Conservation (phyloP, 1,284 basidiomycete genomes). For the Heterobasidion parviporum region DNA sequence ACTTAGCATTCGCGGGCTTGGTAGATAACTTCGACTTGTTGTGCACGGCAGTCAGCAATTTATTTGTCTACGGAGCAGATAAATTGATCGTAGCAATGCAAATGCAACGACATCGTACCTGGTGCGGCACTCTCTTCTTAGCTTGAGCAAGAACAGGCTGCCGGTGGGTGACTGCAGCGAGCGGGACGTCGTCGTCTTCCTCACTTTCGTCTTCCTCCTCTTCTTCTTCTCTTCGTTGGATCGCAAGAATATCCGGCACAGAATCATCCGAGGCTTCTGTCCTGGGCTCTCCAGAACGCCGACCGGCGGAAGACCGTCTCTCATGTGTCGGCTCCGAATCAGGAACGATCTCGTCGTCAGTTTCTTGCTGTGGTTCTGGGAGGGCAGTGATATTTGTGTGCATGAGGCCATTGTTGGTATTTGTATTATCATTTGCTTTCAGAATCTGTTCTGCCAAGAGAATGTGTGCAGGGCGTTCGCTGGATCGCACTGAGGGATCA, state of each 20-base stretch:
- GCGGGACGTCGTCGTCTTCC: slow-evolving; percentile 19
- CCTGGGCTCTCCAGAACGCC: background rate
- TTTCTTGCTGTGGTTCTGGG: background rate
- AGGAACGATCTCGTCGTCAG: slow-evolving; percentile 34
- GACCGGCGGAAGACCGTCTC: background rate
- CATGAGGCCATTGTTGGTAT: background rate
- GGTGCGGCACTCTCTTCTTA: background rate
- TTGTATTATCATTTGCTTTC: background rate
- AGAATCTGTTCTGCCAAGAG: background rate
- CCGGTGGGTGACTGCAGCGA: background rate
- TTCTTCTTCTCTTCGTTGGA: slow-evolving; percentile 2
- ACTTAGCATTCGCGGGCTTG: background rate
- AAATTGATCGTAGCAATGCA: too few relatives aligned
- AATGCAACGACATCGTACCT: background rate
- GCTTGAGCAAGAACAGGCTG: background rate
- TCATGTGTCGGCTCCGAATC: slow-evolving; percentile 28
- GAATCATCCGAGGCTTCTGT: background rate
- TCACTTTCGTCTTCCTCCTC: slow-evolving; percentile 25
- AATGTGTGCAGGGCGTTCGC: background rate
- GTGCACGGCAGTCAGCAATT: too few relatives aligned
- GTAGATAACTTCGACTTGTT: background rate
- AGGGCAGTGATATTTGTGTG: background rate
- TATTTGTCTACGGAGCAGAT: too few relatives aligned
- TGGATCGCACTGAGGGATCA: background rate
- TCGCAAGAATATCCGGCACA: background rate